Base-by-base conservation (phyloP, 2,329 filamentous ascomycete genomes). In the Stagonosporopsis vannaccii region DNA sequence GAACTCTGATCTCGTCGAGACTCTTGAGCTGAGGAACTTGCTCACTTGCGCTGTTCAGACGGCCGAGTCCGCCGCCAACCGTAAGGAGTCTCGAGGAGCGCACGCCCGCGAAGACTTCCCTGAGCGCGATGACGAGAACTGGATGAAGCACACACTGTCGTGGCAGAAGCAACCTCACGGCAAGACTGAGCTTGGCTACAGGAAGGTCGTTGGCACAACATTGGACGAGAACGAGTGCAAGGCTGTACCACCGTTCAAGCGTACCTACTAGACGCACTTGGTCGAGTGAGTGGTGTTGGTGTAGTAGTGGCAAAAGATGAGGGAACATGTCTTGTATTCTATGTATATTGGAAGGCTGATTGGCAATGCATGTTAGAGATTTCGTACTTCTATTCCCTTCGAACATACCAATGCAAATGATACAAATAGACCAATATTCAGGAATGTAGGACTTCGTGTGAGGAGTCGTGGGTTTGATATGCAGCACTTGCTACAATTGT, bases 81-180 rank as follows among this genome's bases (percentile, higher is more conserved):
- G 95, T 75, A 97, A 97, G 85, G 95, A 99, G 81, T 97, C 92
- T 53, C 91, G 95, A 81, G 95, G 95, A 76, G 95, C 95, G 22
- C 95, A 99, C 80, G 95, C 95, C 65, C 90, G 95, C 67, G 95
- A 99, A 83, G 95, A 99, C 77, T 98, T 79, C 85, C 94, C 94
- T 55, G 93, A 98, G 17, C 90, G 95, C 82, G 91, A 98, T 75
- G 95, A 99, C 76, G 84, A 88, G 79, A 90, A 96, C 79, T 98
- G 94, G 94, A 97, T 97, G 94, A 98, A 98, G 89, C 95, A 99
- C 86, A 96, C 92, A 41, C 86, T 99, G 60, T 92, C 89, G 66
- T 99, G 90, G 90, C 95, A 99, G 85, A 96, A 92, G 89, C 78
- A 88, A 75, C 91, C 93, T 30, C 94, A 98, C 73, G 90, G 90